Evolutionary conservation across 2,329 filamentous ascomycete species (phyloP).

Genomic region (Fusarium nygamai): DNA sequence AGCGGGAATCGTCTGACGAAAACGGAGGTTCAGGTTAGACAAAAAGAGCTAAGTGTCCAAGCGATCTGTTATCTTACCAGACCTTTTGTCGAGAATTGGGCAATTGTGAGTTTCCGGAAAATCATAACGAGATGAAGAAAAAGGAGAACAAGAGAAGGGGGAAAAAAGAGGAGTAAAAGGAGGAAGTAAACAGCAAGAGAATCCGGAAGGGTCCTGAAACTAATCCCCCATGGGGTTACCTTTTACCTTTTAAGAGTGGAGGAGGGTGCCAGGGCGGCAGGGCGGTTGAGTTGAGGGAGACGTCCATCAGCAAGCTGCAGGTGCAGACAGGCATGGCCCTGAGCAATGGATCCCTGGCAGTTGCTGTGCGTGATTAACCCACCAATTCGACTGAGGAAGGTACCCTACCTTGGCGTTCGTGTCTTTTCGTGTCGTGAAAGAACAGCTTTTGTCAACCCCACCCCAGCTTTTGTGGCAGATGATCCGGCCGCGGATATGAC

Average conservation of each 20-base stretch:
- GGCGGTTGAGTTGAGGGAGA: conserved; percentile 8
- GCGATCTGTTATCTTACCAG: neutral
- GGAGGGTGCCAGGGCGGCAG: neutral
- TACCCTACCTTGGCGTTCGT: conserved; percentile 1
- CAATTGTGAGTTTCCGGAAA: neutral
- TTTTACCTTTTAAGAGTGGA: neutral
- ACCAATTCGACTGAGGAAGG: conserved; percentile 34
- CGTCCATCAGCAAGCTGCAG: conserved; percentile 25
- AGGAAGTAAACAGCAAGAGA: neutral
- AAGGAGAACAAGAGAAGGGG: conserved; percentile 6
- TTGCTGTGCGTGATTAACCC: conserved; percentile 18
- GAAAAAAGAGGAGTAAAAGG: conserved; percentile 5
- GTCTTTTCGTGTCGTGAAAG: conserved; percentile 11
- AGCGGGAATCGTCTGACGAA: conserved; percentile 40
- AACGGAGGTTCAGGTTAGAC: conserved; percentile 21
- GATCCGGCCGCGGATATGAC: conserved; percentile 59
- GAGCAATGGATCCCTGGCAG: conserved; percentile 14
- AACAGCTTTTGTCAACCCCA: conserved; percentile 29
- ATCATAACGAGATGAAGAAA: conserved; percentile 8
- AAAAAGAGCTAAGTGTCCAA: conserved; percentile 24
- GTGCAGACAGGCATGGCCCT: conserved; percentile 4
- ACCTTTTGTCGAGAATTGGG: neutral
- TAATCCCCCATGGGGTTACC: conserved; percentile 24
- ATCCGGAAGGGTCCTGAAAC: conserved; percentile 16
- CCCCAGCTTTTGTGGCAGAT: conserved; percentile 37